These are phyloP conservation scores for Scedosporium apiospermum DNA, from an alignment of 2,329 filamentous ascomycete genomes.

Conservation along the genomic window DNA sequence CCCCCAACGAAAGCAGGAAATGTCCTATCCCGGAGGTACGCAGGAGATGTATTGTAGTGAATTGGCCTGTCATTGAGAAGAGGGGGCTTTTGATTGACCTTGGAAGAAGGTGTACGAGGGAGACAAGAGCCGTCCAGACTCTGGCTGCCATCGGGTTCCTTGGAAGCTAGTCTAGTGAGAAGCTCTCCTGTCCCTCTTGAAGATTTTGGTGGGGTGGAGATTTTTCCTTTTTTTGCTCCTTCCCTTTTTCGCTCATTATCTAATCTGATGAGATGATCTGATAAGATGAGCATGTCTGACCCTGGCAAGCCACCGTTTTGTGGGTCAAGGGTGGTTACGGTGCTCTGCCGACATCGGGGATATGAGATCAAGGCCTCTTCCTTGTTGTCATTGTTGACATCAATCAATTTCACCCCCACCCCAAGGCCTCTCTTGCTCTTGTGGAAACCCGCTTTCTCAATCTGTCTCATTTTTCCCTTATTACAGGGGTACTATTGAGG, in stretches of 20 bases:
- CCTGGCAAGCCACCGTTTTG: not conserved
- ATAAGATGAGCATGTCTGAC: constrained; percentile 25
- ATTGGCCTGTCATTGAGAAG: not conserved
- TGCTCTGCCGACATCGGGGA: not conserved
- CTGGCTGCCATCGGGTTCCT: no score
- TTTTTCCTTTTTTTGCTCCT: not conserved
- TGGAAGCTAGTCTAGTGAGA: no score
- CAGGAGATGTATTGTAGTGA: not conserved
- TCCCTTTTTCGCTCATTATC: not conserved
- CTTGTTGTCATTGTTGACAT: no score
- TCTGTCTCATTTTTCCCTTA: no score
- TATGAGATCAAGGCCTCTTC: no score
- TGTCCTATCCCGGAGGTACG: not conserved
- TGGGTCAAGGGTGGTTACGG: not conserved
- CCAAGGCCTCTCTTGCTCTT: no score
- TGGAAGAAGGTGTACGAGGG: not conserved
- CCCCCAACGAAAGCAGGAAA: not conserved
- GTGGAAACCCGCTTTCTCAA: no score
- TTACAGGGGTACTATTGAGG: no score
- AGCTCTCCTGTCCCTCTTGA: no score
- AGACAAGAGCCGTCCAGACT: not conserved
- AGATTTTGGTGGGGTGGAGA: not conserved
- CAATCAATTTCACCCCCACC: no score
- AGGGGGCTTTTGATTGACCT: not conserved
- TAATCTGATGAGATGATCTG: constrained; percentile 36